These are phyloP conservation scores for Albophoma yamanashiensis DNA, from an alignment of 2,329 filamentous ascomycete species.

Conservation along the genomic window DNA sequence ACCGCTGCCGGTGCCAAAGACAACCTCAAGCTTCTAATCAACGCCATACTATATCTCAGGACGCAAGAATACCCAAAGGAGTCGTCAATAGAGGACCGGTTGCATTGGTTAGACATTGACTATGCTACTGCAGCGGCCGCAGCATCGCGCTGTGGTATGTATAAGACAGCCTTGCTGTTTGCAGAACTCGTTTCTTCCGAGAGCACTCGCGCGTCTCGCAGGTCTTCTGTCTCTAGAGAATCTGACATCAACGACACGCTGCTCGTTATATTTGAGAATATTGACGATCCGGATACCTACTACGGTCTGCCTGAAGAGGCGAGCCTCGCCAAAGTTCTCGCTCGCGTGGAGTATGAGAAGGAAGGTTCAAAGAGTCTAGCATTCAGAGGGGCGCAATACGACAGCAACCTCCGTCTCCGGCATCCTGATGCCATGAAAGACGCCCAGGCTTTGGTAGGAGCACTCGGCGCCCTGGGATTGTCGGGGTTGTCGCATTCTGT, in stretches of 20 bases:
- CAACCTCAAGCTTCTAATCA: constrained; percentile 64
- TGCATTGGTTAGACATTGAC: constrained; percentile 80
- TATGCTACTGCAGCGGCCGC: constrained; percentile 58
- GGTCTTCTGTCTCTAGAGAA: constrained; percentile 49
- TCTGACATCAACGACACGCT: constrained; percentile 56
- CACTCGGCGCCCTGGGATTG: constrained; percentile 70
- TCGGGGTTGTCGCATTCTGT: constrained; percentile 78
- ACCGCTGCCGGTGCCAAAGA: constrained; percentile 32
- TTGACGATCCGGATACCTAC: constrained; percentile 93
- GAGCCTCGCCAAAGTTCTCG: constrained; percentile 66
- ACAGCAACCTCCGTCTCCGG: constrained; percentile 63
- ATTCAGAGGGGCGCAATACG: constrained; percentile 83
- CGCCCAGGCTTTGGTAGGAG: constrained; percentile 60
- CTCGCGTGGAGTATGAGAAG: constrained; percentile 79
- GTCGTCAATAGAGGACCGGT: constrained; percentile 64
- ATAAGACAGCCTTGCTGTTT: constrained; percentile 76
- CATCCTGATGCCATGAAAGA: constrained; percentile 47
- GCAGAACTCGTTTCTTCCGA: constrained; percentile 61
- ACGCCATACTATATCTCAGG: constrained; percentile 77
- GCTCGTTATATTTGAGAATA: constrained; percentile 75
- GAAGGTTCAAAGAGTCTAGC: constrained; percentile 80
- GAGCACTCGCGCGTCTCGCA: constrained; percentile 45
- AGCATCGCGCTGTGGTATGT: constrained; percentile 71
- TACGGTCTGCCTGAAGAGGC: constrained; percentile 79
- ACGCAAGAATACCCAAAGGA: constrained; percentile 69